These are phyloP conservation scores for Botryosphaeria agaves DNA, from an alignment of 2,329 filamentous ascomycete species.

Conservation along the genomic window DNA sequence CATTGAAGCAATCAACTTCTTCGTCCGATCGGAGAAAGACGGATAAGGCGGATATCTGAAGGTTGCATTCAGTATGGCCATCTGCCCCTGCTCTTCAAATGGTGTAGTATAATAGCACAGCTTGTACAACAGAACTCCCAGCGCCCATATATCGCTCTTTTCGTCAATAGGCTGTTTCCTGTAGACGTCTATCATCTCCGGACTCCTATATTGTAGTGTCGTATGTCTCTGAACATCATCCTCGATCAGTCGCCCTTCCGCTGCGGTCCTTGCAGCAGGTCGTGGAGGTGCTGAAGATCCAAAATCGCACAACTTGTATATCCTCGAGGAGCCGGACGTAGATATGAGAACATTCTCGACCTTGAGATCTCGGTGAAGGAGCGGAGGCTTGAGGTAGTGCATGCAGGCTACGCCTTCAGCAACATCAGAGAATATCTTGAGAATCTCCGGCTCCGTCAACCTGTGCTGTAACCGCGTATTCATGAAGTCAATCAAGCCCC, in stretches of 20 bases:
- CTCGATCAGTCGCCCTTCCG: slow-evolving; percentile 82
- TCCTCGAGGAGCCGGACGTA: slow-evolving; percentile 42
- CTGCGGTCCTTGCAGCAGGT: slow-evolving; percentile 68
- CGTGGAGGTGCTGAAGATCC: slow-evolving; percentile 75
- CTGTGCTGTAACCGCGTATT: slow-evolving; percentile 94
- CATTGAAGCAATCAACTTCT: slow-evolving; percentile 76
- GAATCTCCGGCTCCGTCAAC: slow-evolving; percentile 89
- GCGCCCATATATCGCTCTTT: slow-evolving; percentile 96
- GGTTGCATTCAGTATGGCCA: slow-evolving; percentile 90
- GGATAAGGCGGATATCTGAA: slow-evolving; percentile 86
- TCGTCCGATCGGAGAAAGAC: slow-evolving; percentile 73
- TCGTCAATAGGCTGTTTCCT: slow-evolving; percentile 92
- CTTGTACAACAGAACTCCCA: slow-evolving; percentile 92
- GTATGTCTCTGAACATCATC: slow-evolving; percentile 96
- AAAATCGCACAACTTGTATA: slow-evolving; percentile 97
- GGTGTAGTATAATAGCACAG: slow-evolving; percentile 98
- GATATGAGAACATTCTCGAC: slow-evolving; percentile 96
- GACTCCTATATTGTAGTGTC: slow-evolving; percentile 90
- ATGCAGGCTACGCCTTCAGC: slow-evolving; percentile 95
- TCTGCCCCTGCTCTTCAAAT: slow-evolving; percentile 93
- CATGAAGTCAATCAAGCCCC: slow-evolving; percentile 98
- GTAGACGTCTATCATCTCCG: slow-evolving; percentile 98
- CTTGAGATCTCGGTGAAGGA: slow-evolving; percentile 89
- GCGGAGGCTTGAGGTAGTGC: slow-evolving; percentile 91
- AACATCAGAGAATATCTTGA: slow-evolving; percentile 92